Base-by-base conservation (phyloP, 2,329 filamentous ascomycete genomes). In the Pyricularia sp. region DNA sequence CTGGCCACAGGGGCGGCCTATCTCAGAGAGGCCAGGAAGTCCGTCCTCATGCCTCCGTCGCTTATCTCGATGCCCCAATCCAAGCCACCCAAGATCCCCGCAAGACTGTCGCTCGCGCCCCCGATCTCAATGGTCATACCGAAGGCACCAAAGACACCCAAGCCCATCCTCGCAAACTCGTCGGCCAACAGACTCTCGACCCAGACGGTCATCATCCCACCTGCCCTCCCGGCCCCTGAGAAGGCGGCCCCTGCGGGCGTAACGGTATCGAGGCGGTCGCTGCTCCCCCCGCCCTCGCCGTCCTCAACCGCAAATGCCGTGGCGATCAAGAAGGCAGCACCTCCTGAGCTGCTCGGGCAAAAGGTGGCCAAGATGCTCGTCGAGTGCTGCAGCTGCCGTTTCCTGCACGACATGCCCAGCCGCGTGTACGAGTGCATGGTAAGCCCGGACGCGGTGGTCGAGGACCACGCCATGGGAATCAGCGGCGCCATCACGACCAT, bases 371-470 rank as follows among this genome's bases (percentile, higher is more conserved):
- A 89, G 78, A 85, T 89, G 80, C 84, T 90, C 33, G 87, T 90
- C 14, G 83, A 89, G 74, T 90, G 88, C 77, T 90, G 88, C 77
- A 81, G 79, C 69, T 90, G 88, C 81, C 84, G 83, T 69, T 88
- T 85, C 77, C 88, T 86, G 75, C 87, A 89, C 73, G 88, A 90
- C 75, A 85, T 90, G 84, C 88, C 88, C 4, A 85, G 83, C 67
- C 84, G 85, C 69, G 79, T 90, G 26, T 90, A 90, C 75, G 85
- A 88, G 73, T 87, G 85, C 75, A 89, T 90, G 86, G 84, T 84
- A 5, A 84, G 84, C 71, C 86, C 86, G 0, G 83, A 87, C 65
- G 81, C 81, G 4, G 78, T 87, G 14, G 80, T 89, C 14, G 81
- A 83, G 68, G 83, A 85, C 66, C 80, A 81, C 68, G 77, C 78